These are phyloP conservation scores for Scutellaria baicalensis DNA, from an alignment of 257 asterid species.

Conservation along the genomic window DNA sequence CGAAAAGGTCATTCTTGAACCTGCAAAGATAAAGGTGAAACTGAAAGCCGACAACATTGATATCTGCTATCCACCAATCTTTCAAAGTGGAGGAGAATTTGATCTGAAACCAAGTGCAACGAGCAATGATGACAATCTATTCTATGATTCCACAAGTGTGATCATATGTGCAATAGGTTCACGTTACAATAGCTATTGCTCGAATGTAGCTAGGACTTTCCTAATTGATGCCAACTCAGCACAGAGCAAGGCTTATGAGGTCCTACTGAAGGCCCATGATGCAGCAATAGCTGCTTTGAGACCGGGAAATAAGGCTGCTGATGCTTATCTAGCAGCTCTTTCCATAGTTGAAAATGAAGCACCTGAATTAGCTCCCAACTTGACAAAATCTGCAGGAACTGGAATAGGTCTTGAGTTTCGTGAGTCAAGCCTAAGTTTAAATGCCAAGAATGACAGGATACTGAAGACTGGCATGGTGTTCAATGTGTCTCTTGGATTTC, in stretches of 20 bases:
- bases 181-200: constrained; percentile 69
- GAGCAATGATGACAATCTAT: constrained; percentile 50
- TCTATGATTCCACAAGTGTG: constrained; percentile 52
- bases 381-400: constrained; percentile 74
- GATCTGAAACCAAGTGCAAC: constrained; percentile 70
- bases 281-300: constrained; percentile 61
- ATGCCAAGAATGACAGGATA: constrained; percentile 47
- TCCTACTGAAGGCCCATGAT: constrained; percentile 65
- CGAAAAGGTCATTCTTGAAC: constrained; percentile 64
- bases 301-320: constrained; percentile 50
- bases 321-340: constrained; percentile 51
- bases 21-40: constrained; percentile 52
- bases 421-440: constrained; percentile 53
- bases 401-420: constrained; percentile 86
- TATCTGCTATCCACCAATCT: constrained; percentile 82
- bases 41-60: constrained; percentile 72
- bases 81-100: constrained; percentile 75
- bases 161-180: constrained; percentile 71
- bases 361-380: constrained; percentile 48
- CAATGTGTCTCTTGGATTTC: constrained; percentile 68
- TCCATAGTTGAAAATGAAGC: constrained; percentile 55
- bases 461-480: constrained; percentile 72
- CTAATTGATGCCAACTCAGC: constrained; percentile 48
- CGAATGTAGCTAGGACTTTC: constrained; percentile 65
- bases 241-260: constrained; percentile 64